Evolutionary conservation across 1,139 yeast species (phyloP), one percentile per base, ranked within the genome.

Genomic region (Yamadazyma taylorii): DNA sequence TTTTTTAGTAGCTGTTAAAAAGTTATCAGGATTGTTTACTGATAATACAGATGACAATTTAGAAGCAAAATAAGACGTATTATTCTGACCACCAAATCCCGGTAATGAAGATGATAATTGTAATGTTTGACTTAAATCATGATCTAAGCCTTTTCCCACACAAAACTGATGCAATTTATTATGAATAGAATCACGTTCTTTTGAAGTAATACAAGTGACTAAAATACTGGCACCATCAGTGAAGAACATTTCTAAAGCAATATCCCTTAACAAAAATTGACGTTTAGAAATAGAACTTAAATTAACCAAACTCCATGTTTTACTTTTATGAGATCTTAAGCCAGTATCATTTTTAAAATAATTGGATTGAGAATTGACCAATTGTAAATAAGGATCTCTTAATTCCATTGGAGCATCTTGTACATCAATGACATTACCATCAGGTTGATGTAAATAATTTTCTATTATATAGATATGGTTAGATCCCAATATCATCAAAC

Each of bases 171-270:
- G 66, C 2, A 85, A 53, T 36, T 67, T 68, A 17, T 63, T 57
- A 54, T 77, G 76, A 8, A 84, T 71, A 0, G 62, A 45, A 52
- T 86, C 87, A 41, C 96, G 63, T 24, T 70, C 73, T 30, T 59
- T 65, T 2, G 69, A 62, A 17, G 71, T 65, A 22, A 73, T 58
- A 34, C 84, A 76, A 0, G 89, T 84, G 3, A 81, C 64, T 40
- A 84, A 59, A 25, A 81, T 69, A 46, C 85, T 81, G 3, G 81
- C 76, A 0, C 94, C 95, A 56, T 83, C 81, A 22, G 73, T 72
- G 56, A 85, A 85, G 47, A 85, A 81, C 55, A 86, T 61, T 51
- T 87, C 96, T 30, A 86, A 53, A 0, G 90, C 95, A 36, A 83
- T 85, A 56, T 86, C 94, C 38, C 95, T 62, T 15, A 86, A 65